Base-by-base conservation (phyloP, 495 filamentous ascomycete genomes). In the Penicillium steckii region DNA sequence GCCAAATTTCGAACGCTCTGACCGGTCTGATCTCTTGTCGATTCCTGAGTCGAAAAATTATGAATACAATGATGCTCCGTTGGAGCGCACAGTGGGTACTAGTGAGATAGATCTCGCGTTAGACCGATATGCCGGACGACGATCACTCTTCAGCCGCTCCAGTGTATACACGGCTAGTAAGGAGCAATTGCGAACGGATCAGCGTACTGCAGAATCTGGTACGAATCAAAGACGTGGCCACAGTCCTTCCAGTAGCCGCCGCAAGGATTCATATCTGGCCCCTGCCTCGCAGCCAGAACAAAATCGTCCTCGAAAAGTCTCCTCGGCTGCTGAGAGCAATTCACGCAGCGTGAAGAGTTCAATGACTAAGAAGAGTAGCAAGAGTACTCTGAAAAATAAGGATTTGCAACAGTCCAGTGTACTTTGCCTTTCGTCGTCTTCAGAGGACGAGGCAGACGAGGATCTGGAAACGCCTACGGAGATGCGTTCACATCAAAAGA, bases 381-480 rank as follows among this genome's bases (percentile, higher is more conserved):
- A 68, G 47, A 78, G 66, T 38, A 73, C 71, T 5, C 58, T 81
- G 55, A 73, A 69, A 40, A 73, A 68, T 29, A 56, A 59, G 8
- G 77, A 84, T 45, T 62, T 82, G 43, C 72, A 74, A 32, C 71
- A 74, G 9, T 72, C 72, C 8, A 84, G 80, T 55, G 72, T 83
- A 9, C 71, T 84, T 5, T 80, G 73, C 25, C 70, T 83, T 13
- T 84, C 80, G 3, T 84, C 80, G 2, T 84, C 80, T 13, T 84
- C 80, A 0, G 80, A 81, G 38, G 76, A 80, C 46, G 80, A 83
- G 56, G 67, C 67, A 17, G 75, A 80, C 3, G 63, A 70, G 1
- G 68, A 68, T 10, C 55, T 49, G 3, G 56, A 65, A 10, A 56
- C 58, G 7, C 46, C 60, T 1, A 37, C 52, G 4, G 53, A 46